Evolutionary conservation across 768 basidiomycete species (phyloP).

Genomic region (Amanita inopinata): DNA sequence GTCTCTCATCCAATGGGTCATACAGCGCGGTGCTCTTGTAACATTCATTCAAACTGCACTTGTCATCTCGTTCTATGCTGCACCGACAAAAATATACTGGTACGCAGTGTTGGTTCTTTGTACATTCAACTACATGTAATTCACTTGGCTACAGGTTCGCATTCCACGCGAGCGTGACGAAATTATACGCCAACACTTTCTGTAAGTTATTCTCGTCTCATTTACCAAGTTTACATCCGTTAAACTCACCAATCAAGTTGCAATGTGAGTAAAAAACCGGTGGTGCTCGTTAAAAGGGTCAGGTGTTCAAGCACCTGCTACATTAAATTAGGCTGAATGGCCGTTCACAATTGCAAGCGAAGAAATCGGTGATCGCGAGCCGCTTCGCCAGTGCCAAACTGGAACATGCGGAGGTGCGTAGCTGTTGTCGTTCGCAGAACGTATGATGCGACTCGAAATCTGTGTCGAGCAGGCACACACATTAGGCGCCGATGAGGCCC

Average conservation of each 20-base stretch:
- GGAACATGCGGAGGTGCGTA: too few species aligned
- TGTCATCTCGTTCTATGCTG: conserved; percentile 31
- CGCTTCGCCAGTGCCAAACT: too few species aligned
- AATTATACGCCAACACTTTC: conserved; percentile 39
- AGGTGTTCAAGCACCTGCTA: too few species aligned
- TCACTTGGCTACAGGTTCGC: conserved; percentile 26
- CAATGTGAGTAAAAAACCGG: conserved; percentile 18
- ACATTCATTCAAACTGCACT: conserved; percentile 32
- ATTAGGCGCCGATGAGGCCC: not conserved
- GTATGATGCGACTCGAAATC: not conserved
- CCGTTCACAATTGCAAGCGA: too few species aligned
- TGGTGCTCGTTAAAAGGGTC: too few species aligned
- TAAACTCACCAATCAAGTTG: conserved; percentile 18
- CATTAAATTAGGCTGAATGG: too few species aligned
- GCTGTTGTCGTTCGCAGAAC: too few species aligned
- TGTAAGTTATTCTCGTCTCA: conserved; percentile 27
- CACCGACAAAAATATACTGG: conserved; percentile 28
- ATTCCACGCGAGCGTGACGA: conserved; percentile 38
- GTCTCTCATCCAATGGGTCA: conserved; percentile 28
- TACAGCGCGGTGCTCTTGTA: conserved; percentile 34
- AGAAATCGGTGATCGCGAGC: too few species aligned
- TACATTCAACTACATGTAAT: not conserved
- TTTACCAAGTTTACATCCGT: not conserved
- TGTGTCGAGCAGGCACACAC: not conserved
- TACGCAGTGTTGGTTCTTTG: conserved; percentile 12